These are phyloP conservation scores for Protoeuglena noctilucae DNA, from an alignment of 139 green algal species.

Conservation along the genomic window DNA sequence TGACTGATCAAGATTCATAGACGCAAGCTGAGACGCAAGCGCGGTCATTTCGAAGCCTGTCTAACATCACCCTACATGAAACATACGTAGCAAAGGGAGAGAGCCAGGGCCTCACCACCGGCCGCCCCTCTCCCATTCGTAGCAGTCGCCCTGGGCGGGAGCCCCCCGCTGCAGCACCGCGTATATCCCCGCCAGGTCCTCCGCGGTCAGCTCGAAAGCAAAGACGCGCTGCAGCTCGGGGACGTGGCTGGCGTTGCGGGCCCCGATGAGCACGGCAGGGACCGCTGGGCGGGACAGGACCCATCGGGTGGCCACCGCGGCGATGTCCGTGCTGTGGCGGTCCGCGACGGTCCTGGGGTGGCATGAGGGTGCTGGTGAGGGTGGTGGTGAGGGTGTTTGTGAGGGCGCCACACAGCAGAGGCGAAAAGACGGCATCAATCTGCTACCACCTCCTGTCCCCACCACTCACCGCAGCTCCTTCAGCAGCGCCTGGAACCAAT, in stretches of 20 bases:
- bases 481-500: conserved; percentile 54
- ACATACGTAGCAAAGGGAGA: no score
- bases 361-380: no score
- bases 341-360: conserved; percentile 15
- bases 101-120: no score
- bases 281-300: conserved; percentile 48
- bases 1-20: no score
- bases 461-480: conserved; percentile 7
- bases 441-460: conserved; percentile 2
- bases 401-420: conserved; percentile 1
- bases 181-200: conserved; percentile 37
- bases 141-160: no score
- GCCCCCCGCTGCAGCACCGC: no score
- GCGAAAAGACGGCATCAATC: conserved; percentile 12
- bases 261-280: conserved; percentile 24
- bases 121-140: no score
- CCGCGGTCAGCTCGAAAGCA: conserved; percentile 35
- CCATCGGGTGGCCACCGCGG: conserved; percentile 59
- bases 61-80: no score
- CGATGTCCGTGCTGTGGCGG: conserved; percentile 43
- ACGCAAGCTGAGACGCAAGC: no score
- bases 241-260: conserved; percentile 50
- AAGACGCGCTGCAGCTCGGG: conserved; percentile 42
- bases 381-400: conserved; percentile 14
- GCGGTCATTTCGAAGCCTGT: no score